phyloP scores from a whole-genome alignment of 768 basidiomycete genomes.

The Leucosporidium scottii region DNA sequence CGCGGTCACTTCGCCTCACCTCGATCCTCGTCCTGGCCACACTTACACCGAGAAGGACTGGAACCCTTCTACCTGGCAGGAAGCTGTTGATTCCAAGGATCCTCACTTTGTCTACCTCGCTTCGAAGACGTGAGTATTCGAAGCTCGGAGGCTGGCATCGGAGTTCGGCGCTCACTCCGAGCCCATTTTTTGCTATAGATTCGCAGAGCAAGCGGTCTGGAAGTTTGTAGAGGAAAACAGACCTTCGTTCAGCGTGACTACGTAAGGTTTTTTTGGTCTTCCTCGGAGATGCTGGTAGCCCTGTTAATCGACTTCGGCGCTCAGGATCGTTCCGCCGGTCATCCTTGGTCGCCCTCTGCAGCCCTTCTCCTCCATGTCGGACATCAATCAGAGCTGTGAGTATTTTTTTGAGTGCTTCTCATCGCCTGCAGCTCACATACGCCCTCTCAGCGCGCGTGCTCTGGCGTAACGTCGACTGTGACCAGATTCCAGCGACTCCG shows the following conservation, averaged over 20 bases:
- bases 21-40: neutral
- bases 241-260: neutral
- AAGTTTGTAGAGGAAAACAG: neutral
- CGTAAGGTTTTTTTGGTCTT: neutral
- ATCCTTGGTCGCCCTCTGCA: neutral
- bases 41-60: neutral
- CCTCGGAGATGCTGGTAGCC: neutral
- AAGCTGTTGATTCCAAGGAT: neutral
- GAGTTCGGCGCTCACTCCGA: neutral
- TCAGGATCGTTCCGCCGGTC: neutral
- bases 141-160: neutral
- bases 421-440: too few species aligned
- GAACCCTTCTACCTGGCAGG: neutral
- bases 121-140: neutral
- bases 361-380: neutral
- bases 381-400: neutral
- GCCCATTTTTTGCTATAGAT: neutral
- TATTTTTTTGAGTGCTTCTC: too few species aligned
- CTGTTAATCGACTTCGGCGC: neutral
- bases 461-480: neutral
- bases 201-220: neutral
- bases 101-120: constrained; percentile 1
- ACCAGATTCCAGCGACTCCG: neutral
- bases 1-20: neutral
- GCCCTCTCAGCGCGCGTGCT: neutral